A percentile compares a stretch with the other conserved stretches of the same genome.
Evolutionary conservation across 2,329 filamentous ascomycete species (phyloP).

Genomic region (Sclerotinia nivalis): DNA sequence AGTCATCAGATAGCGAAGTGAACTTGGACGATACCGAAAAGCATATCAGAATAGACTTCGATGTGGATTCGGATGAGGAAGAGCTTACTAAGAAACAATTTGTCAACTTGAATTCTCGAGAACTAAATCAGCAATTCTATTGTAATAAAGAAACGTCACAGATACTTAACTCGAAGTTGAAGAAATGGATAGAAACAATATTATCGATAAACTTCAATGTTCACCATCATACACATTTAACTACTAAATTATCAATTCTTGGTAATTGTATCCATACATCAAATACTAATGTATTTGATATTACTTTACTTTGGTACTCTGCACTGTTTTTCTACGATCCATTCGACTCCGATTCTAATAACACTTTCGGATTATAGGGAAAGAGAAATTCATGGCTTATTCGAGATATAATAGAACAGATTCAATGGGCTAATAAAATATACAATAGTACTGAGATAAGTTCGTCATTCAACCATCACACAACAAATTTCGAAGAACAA

Average conservation of each 20-base stretch:
- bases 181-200: neutral
- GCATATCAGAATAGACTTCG: neutral
- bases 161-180: neutral
- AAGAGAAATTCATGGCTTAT: constrained; percentile 2
- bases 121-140: constrained; percentile 5
- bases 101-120: neutral
- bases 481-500: too few species aligned
- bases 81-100: neutral
- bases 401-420: neutral
- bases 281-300: neutral
- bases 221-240: neutral
- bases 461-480: too few species aligned
- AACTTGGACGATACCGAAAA: neutral
- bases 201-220: neutral
- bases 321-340: neutral
- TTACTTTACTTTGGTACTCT: constrained; percentile 1
- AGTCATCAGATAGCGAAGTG: neutral
- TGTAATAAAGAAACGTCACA: neutral
- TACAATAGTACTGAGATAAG: neutral
- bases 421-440: constrained; percentile 1
- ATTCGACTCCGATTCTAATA: neutral
- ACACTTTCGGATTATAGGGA: neutral
- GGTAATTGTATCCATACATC: constrained; percentile 1
- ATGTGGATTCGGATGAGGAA: constrained; percentile 11
- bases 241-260: neutral